A percentile compares a stretch with the other conserved stretches of the same genome.
phyloP scores from a whole-genome alignment of 169 alveolate species.

The Plasmodium vinckei region DNA sequence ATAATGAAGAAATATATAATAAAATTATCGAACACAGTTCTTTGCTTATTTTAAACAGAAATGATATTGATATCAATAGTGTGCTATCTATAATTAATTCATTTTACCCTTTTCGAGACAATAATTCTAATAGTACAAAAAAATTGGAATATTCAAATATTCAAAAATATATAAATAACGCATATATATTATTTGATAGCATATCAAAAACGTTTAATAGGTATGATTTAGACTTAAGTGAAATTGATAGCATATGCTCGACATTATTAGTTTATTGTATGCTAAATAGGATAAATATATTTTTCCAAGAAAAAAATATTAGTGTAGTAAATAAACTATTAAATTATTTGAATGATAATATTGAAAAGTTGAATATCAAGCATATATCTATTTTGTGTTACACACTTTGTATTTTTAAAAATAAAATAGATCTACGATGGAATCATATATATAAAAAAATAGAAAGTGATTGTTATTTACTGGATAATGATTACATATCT shows the following conservation, averaged over 20 bases:
- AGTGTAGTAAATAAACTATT: constrained; percentile 33
- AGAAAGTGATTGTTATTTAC: constrained; percentile 40
- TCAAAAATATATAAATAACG: constrained; percentile 4
- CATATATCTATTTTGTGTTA: constrained; percentile 56
- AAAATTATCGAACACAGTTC: constrained; percentile 41
- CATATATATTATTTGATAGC: constrained; percentile 52
- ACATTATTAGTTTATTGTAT: constrained; percentile 34
- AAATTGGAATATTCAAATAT: neutral
- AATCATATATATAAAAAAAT: constrained; percentile 40
- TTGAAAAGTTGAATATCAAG: constrained; percentile 55
- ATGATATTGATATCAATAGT: constrained; percentile 61
- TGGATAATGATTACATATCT: constrained; percentile 31
- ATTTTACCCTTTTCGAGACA: constrained; percentile 7
- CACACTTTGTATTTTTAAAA: constrained; percentile 35
- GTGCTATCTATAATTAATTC: constrained; percentile 30
- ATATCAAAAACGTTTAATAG: constrained; percentile 56
- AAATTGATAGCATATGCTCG: constrained; percentile 33
- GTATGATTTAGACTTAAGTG: constrained; percentile 54
- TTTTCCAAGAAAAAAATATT: constrained; percentile 48
- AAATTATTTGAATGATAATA: constrained; percentile 16
- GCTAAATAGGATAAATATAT: constrained; percentile 39
- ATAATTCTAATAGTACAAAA: neutral
- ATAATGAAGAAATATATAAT: constrained; percentile 47
- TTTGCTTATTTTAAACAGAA: constrained; percentile 47
- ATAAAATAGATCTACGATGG: constrained; percentile 4